Conservation (phyloP, 2,329 filamentous ascomycete genomes). For the Sclerotinia spermophila region DNA sequence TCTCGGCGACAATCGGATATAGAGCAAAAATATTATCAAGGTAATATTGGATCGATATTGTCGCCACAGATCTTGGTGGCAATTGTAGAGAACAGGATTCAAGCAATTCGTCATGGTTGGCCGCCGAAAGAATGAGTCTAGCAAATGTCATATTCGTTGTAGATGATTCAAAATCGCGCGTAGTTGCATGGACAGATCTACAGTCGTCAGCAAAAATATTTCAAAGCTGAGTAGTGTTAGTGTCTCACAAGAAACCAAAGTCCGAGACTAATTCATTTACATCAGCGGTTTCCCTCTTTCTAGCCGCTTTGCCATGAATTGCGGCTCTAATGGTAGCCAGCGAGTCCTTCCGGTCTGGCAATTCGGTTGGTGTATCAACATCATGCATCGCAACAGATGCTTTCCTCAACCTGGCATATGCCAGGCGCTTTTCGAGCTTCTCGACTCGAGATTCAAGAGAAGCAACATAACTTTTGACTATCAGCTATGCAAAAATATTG, state of each 20-base stretch:
- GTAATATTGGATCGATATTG: slow-evolving; percentile 74
- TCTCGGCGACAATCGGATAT: slow-evolving; percentile 79
- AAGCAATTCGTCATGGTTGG: slow-evolving; percentile 69
- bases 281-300: slow-evolving; percentile 71
- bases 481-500: slow-evolving; percentile 23
- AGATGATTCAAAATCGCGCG: slow-evolving; percentile 87
- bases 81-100: slow-evolving; percentile 57
- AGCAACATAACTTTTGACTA: slow-evolving; percentile 69
- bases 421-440: slow-evolving; percentile 75
- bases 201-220: slow-evolving; percentile 18
- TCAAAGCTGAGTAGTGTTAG: neutral
- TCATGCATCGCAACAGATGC: slow-evolving; percentile 66
- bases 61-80: slow-evolving; percentile 67
- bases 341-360: slow-evolving; percentile 60
- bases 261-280: slow-evolving; percentile 91
- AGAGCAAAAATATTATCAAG: slow-evolving; percentile 76
- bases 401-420: slow-evolving; percentile 66
- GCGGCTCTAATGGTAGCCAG: slow-evolving; percentile 58
- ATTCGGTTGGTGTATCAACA: slow-evolving; percentile 45
- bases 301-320: slow-evolving; percentile 62
- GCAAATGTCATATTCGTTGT: slow-evolving; percentile 90
- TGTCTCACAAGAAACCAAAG: slow-evolving; percentile 78
- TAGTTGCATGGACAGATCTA: slow-evolving; percentile 90
- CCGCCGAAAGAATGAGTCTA: slow-evolving; percentile 78
- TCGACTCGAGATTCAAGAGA: slow-evolving; percentile 91